These are phyloP conservation scores for Acacia melanoxylon DNA, from an alignment of 306 rosid genomes.

Conservation along the genomic window DNA sequence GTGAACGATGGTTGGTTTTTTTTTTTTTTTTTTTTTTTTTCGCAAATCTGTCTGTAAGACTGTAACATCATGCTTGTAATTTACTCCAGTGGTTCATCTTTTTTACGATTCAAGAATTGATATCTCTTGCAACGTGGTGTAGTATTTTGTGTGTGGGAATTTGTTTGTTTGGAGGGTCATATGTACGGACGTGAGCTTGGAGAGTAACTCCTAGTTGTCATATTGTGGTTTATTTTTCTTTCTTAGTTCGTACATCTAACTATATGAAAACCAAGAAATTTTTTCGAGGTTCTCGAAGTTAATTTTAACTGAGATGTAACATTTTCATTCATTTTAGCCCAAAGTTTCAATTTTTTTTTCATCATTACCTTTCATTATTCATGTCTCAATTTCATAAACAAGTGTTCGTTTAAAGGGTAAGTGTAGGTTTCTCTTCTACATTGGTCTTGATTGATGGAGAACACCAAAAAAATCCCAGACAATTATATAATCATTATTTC, in stretches of 20 bases:
- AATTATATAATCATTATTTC: too few relatives aligned
- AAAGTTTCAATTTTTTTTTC: background rate
- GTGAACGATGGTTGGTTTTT: background rate
- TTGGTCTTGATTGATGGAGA: background rate
- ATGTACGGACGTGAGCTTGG: too few relatives aligned
- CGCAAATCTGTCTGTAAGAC: background rate
- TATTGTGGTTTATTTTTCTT: conserved; percentile 27
- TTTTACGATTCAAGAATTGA: background rate
- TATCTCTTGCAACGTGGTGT: background rate
- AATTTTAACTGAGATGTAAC: background rate
- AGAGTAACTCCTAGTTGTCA: too few relatives aligned
- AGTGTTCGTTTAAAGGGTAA: background rate
- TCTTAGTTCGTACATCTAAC: background rate
- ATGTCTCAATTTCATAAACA: background rate
- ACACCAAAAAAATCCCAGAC: background rate
- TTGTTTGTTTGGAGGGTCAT: background rate
- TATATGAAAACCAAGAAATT: background rate
- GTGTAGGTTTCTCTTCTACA: background rate
- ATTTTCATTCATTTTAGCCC: background rate
- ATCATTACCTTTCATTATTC: background rate
- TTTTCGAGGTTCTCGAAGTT: background rate
- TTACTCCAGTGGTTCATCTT: background rate
- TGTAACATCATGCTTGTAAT: background rate
- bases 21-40: background rate
- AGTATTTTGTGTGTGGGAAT: background rate